Conservation (phyloP, 768 basidiomycete species). For the Lyophyllum shimeji region DNA sequence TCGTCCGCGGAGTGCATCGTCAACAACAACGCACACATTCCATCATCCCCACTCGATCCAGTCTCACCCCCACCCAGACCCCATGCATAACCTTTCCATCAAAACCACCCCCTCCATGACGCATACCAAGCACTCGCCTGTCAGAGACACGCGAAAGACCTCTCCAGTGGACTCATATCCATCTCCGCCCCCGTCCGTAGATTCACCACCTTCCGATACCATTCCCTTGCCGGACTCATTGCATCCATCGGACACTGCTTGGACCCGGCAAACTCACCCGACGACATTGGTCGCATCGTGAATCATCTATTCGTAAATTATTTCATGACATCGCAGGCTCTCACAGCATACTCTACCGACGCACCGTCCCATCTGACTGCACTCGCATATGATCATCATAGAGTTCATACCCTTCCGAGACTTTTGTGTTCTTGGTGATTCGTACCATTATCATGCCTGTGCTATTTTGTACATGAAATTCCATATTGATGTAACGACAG, state of each 20-base stretch:
- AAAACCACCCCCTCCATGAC: conserved; percentile 13
- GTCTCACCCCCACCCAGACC: conserved; percentile 12
- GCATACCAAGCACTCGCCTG: conserved; percentile 3
- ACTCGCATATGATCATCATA: conserved; percentile 10
- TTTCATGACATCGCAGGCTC: conserved; percentile 8
- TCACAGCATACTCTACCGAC: conserved; percentile 11
- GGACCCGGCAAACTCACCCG: conserved; percentile 15
- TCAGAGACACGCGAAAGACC: not conserved
- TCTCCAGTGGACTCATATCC: conserved; percentile 37
- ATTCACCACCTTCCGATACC: conserved; percentile 32
- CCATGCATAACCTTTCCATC: conserved; percentile 13
- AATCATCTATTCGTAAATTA: conserved; percentile 8
- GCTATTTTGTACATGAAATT: not conserved
- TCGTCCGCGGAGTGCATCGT: conserved; percentile 35
- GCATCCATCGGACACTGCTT: conserved; percentile 13
- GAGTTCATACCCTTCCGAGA: conserved; percentile 11
- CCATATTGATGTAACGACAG: not conserved
- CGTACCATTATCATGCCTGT: not conserved
- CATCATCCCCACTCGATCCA: conserved; percentile 18
- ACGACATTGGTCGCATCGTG: conserved; percentile 13
- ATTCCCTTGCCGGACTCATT: conserved; percentile 19
- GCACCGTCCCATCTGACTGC: conserved; percentile 8
- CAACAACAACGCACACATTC: conserved; percentile 21
- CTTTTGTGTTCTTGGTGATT: not conserved
- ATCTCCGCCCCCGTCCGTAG: conserved; percentile 45